These are phyloP conservation scores for Colletotrichum caudatum DNA, from an alignment of 2,329 filamentous ascomycete species.

Conservation along the genomic window DNA sequence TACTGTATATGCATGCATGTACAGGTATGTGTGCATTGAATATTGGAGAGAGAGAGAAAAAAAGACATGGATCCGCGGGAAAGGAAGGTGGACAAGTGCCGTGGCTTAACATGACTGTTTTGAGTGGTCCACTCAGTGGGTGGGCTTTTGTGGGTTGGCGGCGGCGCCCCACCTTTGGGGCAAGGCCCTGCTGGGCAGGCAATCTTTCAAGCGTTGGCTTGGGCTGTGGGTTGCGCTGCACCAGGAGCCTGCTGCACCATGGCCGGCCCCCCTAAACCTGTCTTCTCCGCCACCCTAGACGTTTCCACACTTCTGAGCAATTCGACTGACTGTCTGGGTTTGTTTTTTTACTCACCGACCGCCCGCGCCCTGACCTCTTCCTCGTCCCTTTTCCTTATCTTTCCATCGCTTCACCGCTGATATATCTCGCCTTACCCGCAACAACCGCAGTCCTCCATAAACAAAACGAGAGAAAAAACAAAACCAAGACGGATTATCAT, in stretches of 20 bases:
- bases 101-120: slow-evolving; percentile 31
- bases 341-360: slow-evolving; percentile 35
- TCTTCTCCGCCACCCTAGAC: slow-evolving; percentile 35
- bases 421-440: slow-evolving; percentile 24
- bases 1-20: too few relatives aligned
- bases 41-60: neutral
- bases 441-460: slow-evolving; percentile 11
- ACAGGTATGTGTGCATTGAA: neutral
- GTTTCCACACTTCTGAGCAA: slow-evolving; percentile 24
- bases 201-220: slow-evolving; percentile 1
- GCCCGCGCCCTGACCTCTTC: slow-evolving; percentile 2
- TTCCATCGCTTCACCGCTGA: slow-evolving; percentile 38
- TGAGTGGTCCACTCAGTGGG: slow-evolving; percentile 3
- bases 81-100: slow-evolving; percentile 23
- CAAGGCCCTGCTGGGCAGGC: slow-evolving; percentile 1
- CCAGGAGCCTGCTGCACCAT: neutral
- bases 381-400: slow-evolving; percentile 6
- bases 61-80: slow-evolving; percentile 15
- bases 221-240: slow-evolving; percentile 11
- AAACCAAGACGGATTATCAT: neutral
- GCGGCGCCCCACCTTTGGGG: slow-evolving; percentile 5
- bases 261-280: slow-evolving; percentile 5
- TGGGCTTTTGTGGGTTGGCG: neutral
- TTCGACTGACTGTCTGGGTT: neutral
- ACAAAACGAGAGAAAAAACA: neutral